Evolutionary conservation across 2,329 filamentous ascomycete genomes (phyloP).

Genomic region (Fusarium equiseti): DNA sequence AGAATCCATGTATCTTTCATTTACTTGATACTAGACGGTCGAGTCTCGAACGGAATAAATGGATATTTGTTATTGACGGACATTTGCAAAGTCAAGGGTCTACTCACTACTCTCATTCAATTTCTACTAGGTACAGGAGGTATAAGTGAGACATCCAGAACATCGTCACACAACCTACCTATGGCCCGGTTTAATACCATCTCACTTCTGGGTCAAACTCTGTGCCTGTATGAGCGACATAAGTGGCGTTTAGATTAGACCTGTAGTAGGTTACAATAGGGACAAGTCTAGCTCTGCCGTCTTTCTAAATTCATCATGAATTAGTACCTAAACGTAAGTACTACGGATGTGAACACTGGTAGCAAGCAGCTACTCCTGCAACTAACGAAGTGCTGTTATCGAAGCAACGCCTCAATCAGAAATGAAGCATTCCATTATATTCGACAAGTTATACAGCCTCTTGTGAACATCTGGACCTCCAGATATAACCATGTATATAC

Average conservation of each 20-base stretch:
- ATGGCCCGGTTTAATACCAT: background rate
- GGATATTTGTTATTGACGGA: background rate
- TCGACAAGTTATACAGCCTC: background rate
- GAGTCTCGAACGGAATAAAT: background rate
- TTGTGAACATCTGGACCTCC: background rate
- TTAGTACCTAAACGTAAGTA: background rate
- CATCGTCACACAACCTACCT: background rate
- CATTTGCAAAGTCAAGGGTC: background rate
- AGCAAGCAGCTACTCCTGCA: background rate
- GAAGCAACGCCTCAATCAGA: background rate
- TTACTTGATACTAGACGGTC: slow-evolving; percentile 8
- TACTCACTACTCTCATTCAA: background rate
- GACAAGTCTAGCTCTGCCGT: background rate
- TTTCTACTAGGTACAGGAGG: background rate
- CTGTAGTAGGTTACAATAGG: background rate
- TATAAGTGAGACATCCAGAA: background rate
- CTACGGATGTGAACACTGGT: background rate
- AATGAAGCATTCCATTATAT: background rate
- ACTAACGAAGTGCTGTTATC: background rate
- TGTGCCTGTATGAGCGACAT: slow-evolving; percentile 32
- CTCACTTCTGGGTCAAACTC: slow-evolving; percentile 6
- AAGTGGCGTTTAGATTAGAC: slow-evolving; percentile 31
- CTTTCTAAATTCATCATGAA: slow-evolving; percentile 1
- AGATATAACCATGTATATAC: background rate
- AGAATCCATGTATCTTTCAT: slow-evolving; percentile 2